A percentile compares a stretch with the other conserved stretches of the same genome.
These are phyloP conservation scores for Avicennia marina DNA, from an alignment of 257 asterid genomes.

Conservation along the genomic window DNA sequence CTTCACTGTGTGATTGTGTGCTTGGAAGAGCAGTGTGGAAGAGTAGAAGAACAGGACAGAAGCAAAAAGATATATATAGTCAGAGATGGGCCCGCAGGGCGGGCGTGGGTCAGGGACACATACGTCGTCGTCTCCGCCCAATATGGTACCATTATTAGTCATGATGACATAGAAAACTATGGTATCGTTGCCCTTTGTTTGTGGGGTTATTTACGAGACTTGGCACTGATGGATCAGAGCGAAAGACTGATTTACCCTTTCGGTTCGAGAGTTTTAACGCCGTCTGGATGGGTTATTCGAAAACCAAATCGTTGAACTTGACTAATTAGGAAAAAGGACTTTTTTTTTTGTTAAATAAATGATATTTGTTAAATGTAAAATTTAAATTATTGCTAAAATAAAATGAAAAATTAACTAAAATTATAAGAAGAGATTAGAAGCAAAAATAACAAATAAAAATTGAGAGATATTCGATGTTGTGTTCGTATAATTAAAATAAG, in stretches of 20 bases:
- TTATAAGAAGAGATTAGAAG: no score
- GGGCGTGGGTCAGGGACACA: conserved; percentile 15
- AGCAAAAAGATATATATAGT: neutral
- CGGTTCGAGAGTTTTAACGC: neutral
- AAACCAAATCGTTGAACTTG: no score
- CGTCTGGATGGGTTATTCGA: no score
- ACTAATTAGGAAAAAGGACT: no score
- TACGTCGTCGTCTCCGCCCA: conserved; percentile 23
- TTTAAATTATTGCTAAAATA: no score
- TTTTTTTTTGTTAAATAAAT: no score
- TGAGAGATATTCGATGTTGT: no score
- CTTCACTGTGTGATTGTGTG: conserved; percentile 13
- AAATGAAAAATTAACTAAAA: no score
- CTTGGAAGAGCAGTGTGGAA: conserved; percentile 15
- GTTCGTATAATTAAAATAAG: no score
- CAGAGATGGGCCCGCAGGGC: conserved; percentile 1
- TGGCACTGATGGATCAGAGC: neutral
- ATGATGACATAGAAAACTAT: neutral
- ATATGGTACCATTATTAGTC: conserved; percentile 1
- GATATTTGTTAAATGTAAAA: no score
- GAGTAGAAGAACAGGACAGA: conserved; percentile 16
- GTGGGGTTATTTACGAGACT: conserved; percentile 15
- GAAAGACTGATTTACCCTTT: conserved; percentile 11
- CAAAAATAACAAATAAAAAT: no score
- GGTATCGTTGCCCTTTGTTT: conserved; percentile 17